Evolutionary conservation across 2,329 filamentous ascomycete genomes (phyloP), one percentile per base, ranked within the genome.

Genomic region (Aspergillus calidoustus): DNA sequence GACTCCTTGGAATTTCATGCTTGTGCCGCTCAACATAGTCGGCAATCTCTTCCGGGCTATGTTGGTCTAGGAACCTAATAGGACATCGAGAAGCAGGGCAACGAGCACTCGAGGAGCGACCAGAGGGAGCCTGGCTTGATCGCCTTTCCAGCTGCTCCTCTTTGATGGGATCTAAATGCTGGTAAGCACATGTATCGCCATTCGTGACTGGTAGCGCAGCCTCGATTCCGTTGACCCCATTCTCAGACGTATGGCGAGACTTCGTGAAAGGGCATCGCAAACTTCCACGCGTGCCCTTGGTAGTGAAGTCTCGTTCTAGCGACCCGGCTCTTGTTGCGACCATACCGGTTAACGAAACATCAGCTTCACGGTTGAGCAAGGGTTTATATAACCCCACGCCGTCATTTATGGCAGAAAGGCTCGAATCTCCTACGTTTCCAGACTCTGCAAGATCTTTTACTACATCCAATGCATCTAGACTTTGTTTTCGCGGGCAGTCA

Each of bases 11-110:
- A 57, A 98, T 86, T 76, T 97, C 91, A 77, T 98, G 93, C 76
- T 97, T 97, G 80, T 97, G 93, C 56, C 89, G 93, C 76, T 97
- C 92, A 72, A 98, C 92, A 76, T 97, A 98, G 71, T 91, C 87
- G 15, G 94, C 94, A 64, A 98, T 89, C 74, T 97, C 93, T 79
- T 97, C 92, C 2, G 94, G 92, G 2, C 92, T 93, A 73, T 97
- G 93, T 75, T 96, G 90, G 76, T 97, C 90, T 73, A 97, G 83
- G 79, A 91, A 97, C 52, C 94, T 91, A 63, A 98, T 98, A 3
- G 94, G 94, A 76, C 94, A 98, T 72, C 95, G 92, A 62, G 87
- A 70, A 49, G 75, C 67, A 25, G 72, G 73, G 53, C 94, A 98
- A 73, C 92, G 92, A 60, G 86, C 82, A 19, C 83, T 80, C 9